These are phyloP conservation scores for Persicaria maculosa DNA, from an alignment of 148 eudicot genomes.

Conservation along the genomic window DNA sequence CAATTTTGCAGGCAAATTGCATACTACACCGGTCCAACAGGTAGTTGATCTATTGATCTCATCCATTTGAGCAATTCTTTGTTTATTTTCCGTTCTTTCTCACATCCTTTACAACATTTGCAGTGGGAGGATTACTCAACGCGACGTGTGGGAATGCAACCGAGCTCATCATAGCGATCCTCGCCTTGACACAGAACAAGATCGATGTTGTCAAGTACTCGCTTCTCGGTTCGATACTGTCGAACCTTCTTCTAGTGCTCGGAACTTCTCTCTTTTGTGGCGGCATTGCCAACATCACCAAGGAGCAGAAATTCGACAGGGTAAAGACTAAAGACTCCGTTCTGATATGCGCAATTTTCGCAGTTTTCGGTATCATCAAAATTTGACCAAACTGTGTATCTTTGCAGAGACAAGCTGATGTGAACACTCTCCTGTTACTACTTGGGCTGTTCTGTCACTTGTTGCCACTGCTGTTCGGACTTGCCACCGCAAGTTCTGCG, in stretches of 20 bases:
- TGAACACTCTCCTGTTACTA: slow-evolving; percentile 57
- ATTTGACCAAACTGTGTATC: background rate
- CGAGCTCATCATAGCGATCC: slow-evolving; percentile 82
- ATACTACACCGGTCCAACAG: slow-evolving; percentile 86
- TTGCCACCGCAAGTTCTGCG: background rate
- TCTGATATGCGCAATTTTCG: background rate
- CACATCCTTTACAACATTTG: background rate
- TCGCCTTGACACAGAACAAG: slow-evolving; percentile 59
- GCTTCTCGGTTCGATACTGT: slow-evolving; percentile 85
- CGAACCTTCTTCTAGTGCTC: slow-evolving; percentile 89
- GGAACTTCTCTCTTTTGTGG: slow-evolving; percentile 91
- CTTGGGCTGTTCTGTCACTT: slow-evolving; percentile 73
- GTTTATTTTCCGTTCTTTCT: background rate
- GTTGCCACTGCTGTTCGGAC: slow-evolving; percentile 51
- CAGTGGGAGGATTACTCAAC: slow-evolving; percentile 84
- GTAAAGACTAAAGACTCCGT: slow-evolving; percentile 21
- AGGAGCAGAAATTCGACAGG: slow-evolving; percentile 76
- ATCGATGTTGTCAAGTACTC: slow-evolving; percentile 83
- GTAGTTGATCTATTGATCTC: slow-evolving; percentile 21
- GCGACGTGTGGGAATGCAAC: slow-evolving; percentile 98
- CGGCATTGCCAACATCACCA: slow-evolving; percentile 59
- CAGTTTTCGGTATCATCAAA: too few relatives aligned
- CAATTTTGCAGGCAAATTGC: slow-evolving; percentile 73
- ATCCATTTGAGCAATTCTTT: background rate
- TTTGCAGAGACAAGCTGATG: slow-evolving; percentile 87